Conservation (phyloP, 352 stramenopile species). For the Phytopythium boreale region DNA sequence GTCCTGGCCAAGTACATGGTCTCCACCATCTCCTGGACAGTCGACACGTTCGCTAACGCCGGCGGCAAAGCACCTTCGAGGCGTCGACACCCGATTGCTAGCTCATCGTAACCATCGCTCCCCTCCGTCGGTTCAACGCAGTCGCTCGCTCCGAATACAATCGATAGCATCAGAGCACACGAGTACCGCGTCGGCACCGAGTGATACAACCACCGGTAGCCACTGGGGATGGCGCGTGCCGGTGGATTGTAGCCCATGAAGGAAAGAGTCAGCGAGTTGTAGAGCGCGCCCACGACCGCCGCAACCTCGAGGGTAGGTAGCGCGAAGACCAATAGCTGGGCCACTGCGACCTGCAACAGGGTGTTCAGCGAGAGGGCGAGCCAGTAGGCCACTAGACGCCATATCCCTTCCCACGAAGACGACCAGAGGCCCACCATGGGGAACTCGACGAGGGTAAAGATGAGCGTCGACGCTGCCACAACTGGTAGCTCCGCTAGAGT, state of each 20-base stretch:
- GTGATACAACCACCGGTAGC: conserved; percentile 28
- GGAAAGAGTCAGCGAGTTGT: conserved; percentile 45
- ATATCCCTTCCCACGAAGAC: conserved; percentile 15
- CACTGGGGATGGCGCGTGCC: conserved; percentile 18
- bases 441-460: conserved; percentile 56
- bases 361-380: conserved; percentile 32
- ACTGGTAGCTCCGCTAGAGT: conserved; percentile 59
- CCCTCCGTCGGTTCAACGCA: neutral
- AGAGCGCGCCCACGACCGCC: conserved; percentile 29
- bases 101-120: neutral
- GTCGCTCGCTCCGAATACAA: neutral
- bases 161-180: neutral
- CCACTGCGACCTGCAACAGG: conserved; percentile 39
- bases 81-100: neutral
- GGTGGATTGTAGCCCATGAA: conserved; percentile 41
- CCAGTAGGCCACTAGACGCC: conserved; percentile 28
- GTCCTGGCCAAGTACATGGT: neutral
- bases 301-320: conserved; percentile 46
- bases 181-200: conserved; percentile 10
- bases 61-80: neutral
- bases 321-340: conserved; percentile 57
- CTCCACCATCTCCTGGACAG: neutral
- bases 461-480: conserved; percentile 22
- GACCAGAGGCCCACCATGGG: conserved; percentile 37
- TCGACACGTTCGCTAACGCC: neutral